These are phyloP conservation scores for Chrysanthemum lavandulifolium DNA, from an alignment of 129 eudicot species.

Conservation along the genomic window DNA sequence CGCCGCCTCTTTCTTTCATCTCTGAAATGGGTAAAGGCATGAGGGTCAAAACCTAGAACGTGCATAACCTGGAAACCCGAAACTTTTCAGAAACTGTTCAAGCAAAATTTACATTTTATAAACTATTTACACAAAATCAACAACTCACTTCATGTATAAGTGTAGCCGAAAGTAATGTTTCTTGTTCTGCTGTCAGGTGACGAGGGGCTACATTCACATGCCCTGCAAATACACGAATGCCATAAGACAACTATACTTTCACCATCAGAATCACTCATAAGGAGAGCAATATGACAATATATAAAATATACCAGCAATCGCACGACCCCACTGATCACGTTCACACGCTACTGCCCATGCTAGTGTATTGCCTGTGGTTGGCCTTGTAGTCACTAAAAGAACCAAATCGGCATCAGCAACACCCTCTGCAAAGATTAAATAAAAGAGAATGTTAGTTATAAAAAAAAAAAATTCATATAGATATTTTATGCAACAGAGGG, in stretches of 20 bases:
- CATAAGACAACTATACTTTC: constrained; percentile 8
- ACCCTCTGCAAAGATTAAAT: constrained; percentile 59
- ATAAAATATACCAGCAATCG: constrained; percentile 76
- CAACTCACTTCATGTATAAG: constrained; percentile 83
- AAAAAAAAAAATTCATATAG: background rate
- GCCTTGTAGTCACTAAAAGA: constrained; percentile 95
- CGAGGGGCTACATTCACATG: constrained; percentile 99
- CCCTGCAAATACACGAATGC: constrained; percentile 44
- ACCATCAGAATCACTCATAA: background rate
- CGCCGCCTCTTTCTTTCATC: constrained; percentile 95
- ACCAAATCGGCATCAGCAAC: constrained; percentile 91
- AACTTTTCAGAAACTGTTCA: background rate
- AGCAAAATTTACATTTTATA: background rate
- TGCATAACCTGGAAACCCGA: constrained; percentile 73
- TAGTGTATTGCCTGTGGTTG: constrained; percentile 92
- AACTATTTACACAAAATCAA: background rate
- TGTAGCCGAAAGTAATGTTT: constrained; percentile 91
- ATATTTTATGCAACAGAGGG: no score
- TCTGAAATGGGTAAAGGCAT: constrained; percentile 93
- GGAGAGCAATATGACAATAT: background rate
- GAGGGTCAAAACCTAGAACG: constrained; percentile 98
- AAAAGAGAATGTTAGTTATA: background rate
- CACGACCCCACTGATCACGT: constrained; percentile 99
- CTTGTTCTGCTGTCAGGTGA: constrained; percentile 97
- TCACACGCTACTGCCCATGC: constrained; percentile 99